Conservation (phyloP, 2,329 filamentous ascomycete genomes). For the Ophiostoma montium region DNA sequence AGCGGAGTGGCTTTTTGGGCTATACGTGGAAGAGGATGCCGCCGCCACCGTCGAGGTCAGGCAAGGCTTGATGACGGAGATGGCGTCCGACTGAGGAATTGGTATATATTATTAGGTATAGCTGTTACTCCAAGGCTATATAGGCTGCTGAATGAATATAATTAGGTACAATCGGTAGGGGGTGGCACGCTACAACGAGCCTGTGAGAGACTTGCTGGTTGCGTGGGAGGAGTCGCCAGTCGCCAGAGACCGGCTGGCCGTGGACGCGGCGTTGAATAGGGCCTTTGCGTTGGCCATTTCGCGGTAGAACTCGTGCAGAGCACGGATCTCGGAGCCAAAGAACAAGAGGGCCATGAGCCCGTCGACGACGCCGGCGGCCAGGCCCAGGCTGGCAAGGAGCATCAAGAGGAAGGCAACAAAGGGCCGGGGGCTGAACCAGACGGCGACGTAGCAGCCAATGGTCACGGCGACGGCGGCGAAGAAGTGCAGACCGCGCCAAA, state of each 20-base stretch:
- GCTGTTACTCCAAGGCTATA: too few species aligned
- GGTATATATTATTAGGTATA: too few species aligned
- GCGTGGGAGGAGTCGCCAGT: neutral
- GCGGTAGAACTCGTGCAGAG: constrained; percentile 84
- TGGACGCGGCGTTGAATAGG: constrained; percentile 17
- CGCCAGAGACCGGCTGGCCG: neutral
- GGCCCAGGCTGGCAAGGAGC: constrained; percentile 61
- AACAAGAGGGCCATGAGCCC: constrained; percentile 81
- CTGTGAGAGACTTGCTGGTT: neutral
- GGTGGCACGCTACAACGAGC: neutral
- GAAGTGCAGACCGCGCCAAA: constrained; percentile 63
- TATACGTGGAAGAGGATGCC: constrained; percentile 60
- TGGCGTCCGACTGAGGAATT: too few species aligned
- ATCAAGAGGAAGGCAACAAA: constrained; percentile 71
- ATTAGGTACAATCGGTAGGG: neutral
- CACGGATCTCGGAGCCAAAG: constrained; percentile 67
- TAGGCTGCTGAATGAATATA: neutral
- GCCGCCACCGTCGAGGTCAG: neutral
- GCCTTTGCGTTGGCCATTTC: constrained; percentile 61
- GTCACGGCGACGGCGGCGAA: constrained; percentile 49
- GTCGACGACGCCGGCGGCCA: constrained; percentile 66
- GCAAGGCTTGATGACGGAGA: neutral
- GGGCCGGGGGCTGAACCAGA: constrained; percentile 65
- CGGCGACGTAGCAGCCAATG: constrained; percentile 60
- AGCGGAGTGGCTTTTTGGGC: constrained; percentile 71